A percentile compares a stretch with the other conserved stretches of the same genome.
phyloP scores from a whole-genome alignment of 495 filamentous ascomycete species.

The Penicillium herquei region DNA sequence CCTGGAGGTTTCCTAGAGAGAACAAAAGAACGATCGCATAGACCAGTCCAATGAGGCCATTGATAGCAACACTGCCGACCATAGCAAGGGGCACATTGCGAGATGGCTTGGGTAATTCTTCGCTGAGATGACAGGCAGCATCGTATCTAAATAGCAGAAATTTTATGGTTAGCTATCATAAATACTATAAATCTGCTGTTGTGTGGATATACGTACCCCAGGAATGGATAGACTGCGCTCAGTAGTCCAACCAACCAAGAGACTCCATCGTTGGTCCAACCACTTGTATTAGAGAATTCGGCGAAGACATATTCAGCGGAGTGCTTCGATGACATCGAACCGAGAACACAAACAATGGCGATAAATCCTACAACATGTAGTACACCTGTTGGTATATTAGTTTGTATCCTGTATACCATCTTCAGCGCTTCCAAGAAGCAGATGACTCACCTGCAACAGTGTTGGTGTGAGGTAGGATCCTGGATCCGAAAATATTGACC shows the following conservation, averaged over 20 bases:
- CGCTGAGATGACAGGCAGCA: conserved; percentile 33
- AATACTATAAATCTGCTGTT: not conserved
- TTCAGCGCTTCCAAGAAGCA: not conserved
- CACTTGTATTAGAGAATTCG: conserved; percentile 23
- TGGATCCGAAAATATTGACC: conserved; percentile 22
- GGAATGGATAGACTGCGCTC: conserved; percentile 25
- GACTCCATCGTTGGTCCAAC: conserved; percentile 22
- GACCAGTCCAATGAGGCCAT: conserved; percentile 40
- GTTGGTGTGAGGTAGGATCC: conserved; percentile 24
- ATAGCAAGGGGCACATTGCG: conserved; percentile 41
- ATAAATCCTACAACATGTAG: conserved; percentile 21
- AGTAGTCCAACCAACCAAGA: conserved; percentile 25
- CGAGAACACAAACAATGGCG: conserved; percentile 16
- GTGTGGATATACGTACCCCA: conserved; percentile 6
- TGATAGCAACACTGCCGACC: conserved; percentile 41
- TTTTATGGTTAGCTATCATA: not conserved
- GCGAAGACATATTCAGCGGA: conserved; percentile 18
- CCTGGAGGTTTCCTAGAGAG: conserved; percentile 36
- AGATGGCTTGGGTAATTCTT: conserved; percentile 29
- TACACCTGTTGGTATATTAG: conserved; percentile 9
- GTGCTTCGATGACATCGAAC: conserved; percentile 21
- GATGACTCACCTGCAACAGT: conserved; percentile 17
- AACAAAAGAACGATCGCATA: conserved; percentile 47
- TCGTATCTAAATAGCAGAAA: conserved; percentile 15
- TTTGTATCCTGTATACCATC: too few relatives aligned